A percentile compares a stretch with the other conserved stretches of the same genome.
These are phyloP conservation scores for Secale cereale DNA, from an alignment of 176 grass and related monocot species.

Conservation along the genomic window DNA sequence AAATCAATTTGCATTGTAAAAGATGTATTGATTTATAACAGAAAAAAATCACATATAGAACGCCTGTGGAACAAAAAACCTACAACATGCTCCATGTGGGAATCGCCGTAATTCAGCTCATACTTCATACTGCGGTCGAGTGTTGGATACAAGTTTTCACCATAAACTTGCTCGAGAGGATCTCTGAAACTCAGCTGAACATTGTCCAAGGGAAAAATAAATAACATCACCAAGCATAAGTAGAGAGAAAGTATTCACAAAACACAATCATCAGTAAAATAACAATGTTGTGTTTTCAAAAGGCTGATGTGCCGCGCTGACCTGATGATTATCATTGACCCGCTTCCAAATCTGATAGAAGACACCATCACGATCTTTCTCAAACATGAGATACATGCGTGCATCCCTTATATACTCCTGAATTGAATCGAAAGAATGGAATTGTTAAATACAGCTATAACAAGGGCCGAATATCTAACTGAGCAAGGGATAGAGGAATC, in stretches of 20 bases:
- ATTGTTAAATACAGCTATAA: not conserved
- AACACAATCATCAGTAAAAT: not conserved
- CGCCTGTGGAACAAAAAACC: not conserved
- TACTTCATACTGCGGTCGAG: not conserved
- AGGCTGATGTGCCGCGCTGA: not conserved
- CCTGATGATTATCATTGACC: conserved; percentile 2
- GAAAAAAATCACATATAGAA: not conserved
- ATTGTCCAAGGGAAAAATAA: not conserved
- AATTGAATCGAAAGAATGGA: not conserved
- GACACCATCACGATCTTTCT: not conserved
- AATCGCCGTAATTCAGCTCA: not conserved
- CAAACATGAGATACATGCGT: not conserved
- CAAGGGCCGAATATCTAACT: not conserved
- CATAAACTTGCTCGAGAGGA: not conserved
- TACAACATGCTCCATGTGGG: not conserved
- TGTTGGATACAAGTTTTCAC: not conserved
- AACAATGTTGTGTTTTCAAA: not conserved
- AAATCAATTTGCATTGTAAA: not conserved
- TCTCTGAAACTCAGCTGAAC: not conserved
- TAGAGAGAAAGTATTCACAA: not conserved
- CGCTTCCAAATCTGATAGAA: conserved; percentile 8
- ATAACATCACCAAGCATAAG: not conserved
- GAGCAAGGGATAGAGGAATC: not conserved
- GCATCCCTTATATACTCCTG: not conserved
- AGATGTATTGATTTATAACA: not conserved